Evolutionary conservation across 1,284 basidiomycete species (phyloP), one percentile per base, ranked within the genome.

Genomic region (Austroboletus niveus): DNA sequence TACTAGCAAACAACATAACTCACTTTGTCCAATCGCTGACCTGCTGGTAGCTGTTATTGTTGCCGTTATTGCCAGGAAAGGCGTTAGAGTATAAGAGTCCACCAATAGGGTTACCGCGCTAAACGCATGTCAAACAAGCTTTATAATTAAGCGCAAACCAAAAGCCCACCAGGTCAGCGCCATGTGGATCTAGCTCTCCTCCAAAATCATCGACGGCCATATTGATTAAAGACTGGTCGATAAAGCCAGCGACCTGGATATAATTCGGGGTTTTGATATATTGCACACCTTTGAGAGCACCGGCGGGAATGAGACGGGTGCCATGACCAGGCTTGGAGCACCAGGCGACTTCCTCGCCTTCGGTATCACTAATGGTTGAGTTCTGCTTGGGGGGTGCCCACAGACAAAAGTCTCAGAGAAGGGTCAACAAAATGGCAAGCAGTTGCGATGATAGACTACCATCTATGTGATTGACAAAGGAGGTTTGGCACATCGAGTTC

Each of bases 161-260:
- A 20, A 7, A 5, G 58, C 71, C 8, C 56, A 80, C 77, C 44
- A 71, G 57, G 63, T 84, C 81, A 54, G 81, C 81, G 57, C 85
- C 85, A 53, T 84, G 80, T 29, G 82, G 80, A 58, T 87, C 85
- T 45, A 87, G 76, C 69, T 87, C 85, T 56, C 88, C 88, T 62
- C 88, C 88, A 22, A 62, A 78, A 60, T 91, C 88, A 15, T 59
- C 70, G 0, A 65, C 38, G 4, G 66, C 56, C 42, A 91, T 64
- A 69, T 87, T 75, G 56, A 91, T 68, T 56, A 69, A 57, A 2
- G 70, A 72, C 70, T 91, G 88, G 62, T 89, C 72, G 55, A 90
- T 74, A 67, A 73, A 79, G 10, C 81, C 87, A 27, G 79, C 76
- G 36, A 82, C 72, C 60, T 87, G 82, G 31, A 84, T 66, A 62